phyloP scores from a whole-genome alignment of 2,329 filamentous ascomycete genomes.

The Atkinsonella hypoxylon region DNA sequence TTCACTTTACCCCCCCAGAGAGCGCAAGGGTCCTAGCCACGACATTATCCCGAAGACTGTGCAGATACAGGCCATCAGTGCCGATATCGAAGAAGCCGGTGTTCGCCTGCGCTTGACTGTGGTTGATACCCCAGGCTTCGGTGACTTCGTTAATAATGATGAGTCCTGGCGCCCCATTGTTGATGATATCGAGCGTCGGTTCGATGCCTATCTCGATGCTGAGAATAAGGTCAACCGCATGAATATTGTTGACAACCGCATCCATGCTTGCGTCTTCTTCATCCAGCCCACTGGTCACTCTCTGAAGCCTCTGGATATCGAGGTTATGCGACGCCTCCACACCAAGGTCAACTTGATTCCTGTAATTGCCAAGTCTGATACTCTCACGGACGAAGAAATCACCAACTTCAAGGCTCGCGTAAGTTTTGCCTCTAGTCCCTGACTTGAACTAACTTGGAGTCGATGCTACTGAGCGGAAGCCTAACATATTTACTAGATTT shows the following conservation, averaged over 20 bases:
- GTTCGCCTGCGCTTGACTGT: slow-evolving; percentile 93
- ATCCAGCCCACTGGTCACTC: slow-evolving; percentile 98
- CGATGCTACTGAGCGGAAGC: not conserved
- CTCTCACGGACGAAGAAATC: slow-evolving; percentile 94
- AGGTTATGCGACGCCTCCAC: slow-evolving; percentile 98
- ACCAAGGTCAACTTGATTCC: slow-evolving; percentile 99
- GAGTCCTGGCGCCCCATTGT: slow-evolving; percentile 98
- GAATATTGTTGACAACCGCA: slow-evolving; percentile 99
- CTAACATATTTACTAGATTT: slow-evolving; percentile 50
- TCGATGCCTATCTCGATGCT: slow-evolving; percentile 94
- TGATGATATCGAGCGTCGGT: slow-evolving; percentile 98
- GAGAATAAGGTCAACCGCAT: slow-evolving; percentile 99
- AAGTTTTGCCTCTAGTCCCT: slow-evolving; percentile 31
- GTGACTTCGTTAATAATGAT: slow-evolving; percentile 99
- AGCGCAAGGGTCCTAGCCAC: slow-evolving; percentile 92
- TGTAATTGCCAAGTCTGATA: slow-evolving; percentile 97
- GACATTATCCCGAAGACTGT: slow-evolving; percentile 99
- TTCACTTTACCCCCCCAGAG: slow-evolving; percentile 94
- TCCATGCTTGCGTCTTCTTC: slow-evolving; percentile 98
- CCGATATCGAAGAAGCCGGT: slow-evolving; percentile 96
- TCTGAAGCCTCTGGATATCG: slow-evolving; percentile 94
- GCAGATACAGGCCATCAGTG: slow-evolving; percentile 86
- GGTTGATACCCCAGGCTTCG: slow-evolving; percentile 94
- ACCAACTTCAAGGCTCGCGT: slow-evolving; percentile 90
- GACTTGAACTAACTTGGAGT: not conserved